Evolutionary conservation across 805 yeast species (phyloP).

Genomic region (Hanseniaspora pseudoguilliermondii): DNA sequence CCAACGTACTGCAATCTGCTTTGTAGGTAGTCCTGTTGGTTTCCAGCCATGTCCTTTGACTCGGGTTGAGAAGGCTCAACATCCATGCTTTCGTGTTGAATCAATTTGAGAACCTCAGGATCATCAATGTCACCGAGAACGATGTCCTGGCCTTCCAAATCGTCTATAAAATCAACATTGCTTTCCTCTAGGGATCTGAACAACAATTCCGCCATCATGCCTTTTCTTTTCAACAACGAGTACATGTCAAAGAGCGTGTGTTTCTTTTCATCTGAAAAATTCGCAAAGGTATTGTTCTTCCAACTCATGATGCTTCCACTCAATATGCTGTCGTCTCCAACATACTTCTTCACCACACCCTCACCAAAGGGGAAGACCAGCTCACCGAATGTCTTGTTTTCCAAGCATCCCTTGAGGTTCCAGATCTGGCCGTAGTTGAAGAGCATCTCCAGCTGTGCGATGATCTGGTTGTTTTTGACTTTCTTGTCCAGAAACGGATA

Average conservation of each 20-base stretch:
- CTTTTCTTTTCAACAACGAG: slow-evolving; percentile 6
- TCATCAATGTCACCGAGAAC: slow-evolving; percentile 13
- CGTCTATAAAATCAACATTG: slow-evolving; percentile 11
- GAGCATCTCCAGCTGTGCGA: background rate
- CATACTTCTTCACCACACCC: background rate
- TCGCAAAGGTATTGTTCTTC: background rate
- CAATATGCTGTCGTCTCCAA: background rate
- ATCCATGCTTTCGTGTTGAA: slow-evolving; percentile 15
- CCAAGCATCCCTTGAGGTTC: slow-evolving; percentile 1
- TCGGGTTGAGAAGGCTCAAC: slow-evolving; percentile 16
- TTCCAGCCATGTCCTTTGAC: slow-evolving; percentile 44
- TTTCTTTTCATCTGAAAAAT: background rate
- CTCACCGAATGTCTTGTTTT: slow-evolving; percentile 9
- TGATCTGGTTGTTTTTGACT: background rate
- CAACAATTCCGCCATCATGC: slow-evolving; percentile 10
- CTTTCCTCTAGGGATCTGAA: slow-evolving; percentile 10
- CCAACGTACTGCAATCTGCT: slow-evolving; percentile 53
- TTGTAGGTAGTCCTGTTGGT: slow-evolving; percentile 50
- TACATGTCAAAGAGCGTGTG: background rate
- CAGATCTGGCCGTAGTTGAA: slow-evolving; percentile 11
- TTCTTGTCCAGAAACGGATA: background rate
- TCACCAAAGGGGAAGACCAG: slow-evolving; percentile 9
- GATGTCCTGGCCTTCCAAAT: slow-evolving; percentile 2
- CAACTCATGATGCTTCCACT: background rate
- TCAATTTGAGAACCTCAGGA: slow-evolving; percentile 15